phyloP scores from a whole-genome alignment of 208 protist genomes.

The Leishmania aethiopica region DNA sequence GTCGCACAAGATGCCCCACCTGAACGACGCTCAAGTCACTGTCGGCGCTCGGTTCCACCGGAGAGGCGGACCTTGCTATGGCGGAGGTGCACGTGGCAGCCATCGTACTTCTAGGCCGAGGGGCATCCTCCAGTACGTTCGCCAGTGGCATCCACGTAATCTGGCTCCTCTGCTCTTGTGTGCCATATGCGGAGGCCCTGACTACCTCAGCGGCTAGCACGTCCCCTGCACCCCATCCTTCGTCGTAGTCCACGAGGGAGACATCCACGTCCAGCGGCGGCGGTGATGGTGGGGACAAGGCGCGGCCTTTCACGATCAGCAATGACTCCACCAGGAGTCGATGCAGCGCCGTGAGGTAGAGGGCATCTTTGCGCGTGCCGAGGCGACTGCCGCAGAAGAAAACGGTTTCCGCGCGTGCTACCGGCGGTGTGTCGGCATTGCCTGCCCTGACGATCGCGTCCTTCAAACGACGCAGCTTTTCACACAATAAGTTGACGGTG shows the following conservation, averaged over 20 bases:
- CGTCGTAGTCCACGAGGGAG: conserved; percentile 50
- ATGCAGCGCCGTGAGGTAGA: conserved; percentile 12
- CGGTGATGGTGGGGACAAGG: not conserved
- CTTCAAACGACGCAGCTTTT: not conserved
- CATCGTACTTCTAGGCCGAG: not conserved
- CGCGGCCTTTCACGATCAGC: not conserved
- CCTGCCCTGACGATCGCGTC: not conserved
- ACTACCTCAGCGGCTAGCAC: conserved; percentile 30
- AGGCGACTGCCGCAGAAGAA: conserved; percentile 12
- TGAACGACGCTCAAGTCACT: not conserved
- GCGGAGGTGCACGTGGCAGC: not conserved
- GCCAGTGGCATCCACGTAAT: not conserved
- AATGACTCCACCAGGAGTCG: conserved; percentile 10
- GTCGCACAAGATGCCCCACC: conserved; percentile 3
- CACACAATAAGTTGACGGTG: not conserved
- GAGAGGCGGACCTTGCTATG: not conserved
- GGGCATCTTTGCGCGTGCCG: conserved; percentile 19
- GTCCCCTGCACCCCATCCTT: conserved; percentile 45
- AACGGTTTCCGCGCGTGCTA: not conserved
- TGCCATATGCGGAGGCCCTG: not conserved
- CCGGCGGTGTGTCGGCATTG: not conserved
- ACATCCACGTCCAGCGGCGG: conserved; percentile 16
- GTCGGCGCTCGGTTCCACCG: not conserved
- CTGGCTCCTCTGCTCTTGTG: not conserved
- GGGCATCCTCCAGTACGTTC: not conserved